Evolutionary conservation across 148 eudicot species (phyloP).

Genomic region (Chenopodium formosanum): DNA sequence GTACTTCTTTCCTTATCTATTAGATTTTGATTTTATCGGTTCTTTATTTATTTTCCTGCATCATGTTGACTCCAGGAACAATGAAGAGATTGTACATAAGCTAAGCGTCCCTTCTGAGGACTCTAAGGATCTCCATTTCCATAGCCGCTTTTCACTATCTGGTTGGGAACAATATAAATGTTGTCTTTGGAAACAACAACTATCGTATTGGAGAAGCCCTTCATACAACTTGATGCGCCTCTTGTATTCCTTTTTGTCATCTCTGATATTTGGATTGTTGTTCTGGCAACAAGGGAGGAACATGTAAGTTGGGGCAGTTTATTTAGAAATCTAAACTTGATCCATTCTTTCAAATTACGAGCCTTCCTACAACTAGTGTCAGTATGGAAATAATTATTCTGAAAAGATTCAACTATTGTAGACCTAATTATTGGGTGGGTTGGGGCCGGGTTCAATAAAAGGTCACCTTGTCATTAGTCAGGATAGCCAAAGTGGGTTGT

Average conservation of each 20-base stretch:
- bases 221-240: conserved; percentile 62
- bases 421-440: too few species aligned
- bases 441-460: too few species aligned
- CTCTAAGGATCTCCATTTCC: conserved; percentile 56
- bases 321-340: background rate
- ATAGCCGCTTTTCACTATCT: conserved; percentile 51
- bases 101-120: conserved; percentile 55
- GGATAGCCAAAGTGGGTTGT: too few species aligned
- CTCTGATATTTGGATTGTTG: conserved; percentile 54
- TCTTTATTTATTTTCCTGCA: background rate
- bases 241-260: conserved; percentile 31
- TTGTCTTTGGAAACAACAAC: conserved; percentile 77
- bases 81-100: conserved; percentile 45
- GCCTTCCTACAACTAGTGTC: background rate
- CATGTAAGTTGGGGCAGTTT: conserved; percentile 47
- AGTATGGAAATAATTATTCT: conserved; percentile 3
- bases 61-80: conserved; percentile 42
- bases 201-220: conserved; percentile 92
- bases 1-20: background rate
- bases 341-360: background rate
- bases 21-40: background rate
- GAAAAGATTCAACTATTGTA: background rate
- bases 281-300: conserved; percentile 70
- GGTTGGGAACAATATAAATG: conserved; percentile 78
- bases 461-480: too few species aligned